A percentile compares a stretch with the other conserved stretches of the same genome.
Evolutionary conservation across 805 yeast species (phyloP).

Genomic region (Ogataea ramenticola): DNA sequence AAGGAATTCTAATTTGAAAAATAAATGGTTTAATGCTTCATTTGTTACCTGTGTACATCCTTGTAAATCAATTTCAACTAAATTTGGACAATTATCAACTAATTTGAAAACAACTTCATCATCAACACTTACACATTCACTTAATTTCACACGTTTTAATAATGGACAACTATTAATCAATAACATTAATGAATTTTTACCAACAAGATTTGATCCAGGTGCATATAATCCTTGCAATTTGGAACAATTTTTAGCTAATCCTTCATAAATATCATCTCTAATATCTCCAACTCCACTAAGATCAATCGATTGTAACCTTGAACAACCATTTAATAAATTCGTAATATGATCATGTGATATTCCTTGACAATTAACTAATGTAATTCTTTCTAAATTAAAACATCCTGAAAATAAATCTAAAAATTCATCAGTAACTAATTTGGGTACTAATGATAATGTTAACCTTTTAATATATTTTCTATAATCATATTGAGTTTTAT

Average conservation of each 20-base stretch:
- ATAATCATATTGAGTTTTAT: constrained; percentile 56
- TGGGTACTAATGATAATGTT: constrained; percentile 70
- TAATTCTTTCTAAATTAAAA: constrained; percentile 72
- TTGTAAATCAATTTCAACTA: constrained; percentile 87
- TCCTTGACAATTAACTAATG: constrained; percentile 71
- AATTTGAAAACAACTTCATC: constrained; percentile 55
- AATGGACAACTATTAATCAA: constrained; percentile 60
- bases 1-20: constrained; percentile 58
- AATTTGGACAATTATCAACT: constrained; percentile 63
- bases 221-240: constrained; percentile 86
- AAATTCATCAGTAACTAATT: constrained; percentile 55
- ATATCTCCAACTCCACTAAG: constrained; percentile 69
- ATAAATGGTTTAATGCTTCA: constrained; percentile 46
- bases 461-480: constrained; percentile 66
- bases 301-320: constrained; percentile 75
- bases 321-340: constrained; percentile 55
- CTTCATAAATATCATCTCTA: constrained; percentile 60
- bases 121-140: constrained; percentile 59
- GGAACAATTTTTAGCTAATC: constrained; percentile 64
- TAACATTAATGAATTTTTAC: constrained; percentile 53
- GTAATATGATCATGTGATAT: constrained; percentile 57
- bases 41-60: constrained; percentile 72
- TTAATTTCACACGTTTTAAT: constrained; percentile 76
- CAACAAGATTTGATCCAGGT: constrained; percentile 70
- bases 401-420: constrained; percentile 60